phyloP scores from a whole-genome alignment of 345 rosid genomes.

The Moricandia arvensis region DNA sequence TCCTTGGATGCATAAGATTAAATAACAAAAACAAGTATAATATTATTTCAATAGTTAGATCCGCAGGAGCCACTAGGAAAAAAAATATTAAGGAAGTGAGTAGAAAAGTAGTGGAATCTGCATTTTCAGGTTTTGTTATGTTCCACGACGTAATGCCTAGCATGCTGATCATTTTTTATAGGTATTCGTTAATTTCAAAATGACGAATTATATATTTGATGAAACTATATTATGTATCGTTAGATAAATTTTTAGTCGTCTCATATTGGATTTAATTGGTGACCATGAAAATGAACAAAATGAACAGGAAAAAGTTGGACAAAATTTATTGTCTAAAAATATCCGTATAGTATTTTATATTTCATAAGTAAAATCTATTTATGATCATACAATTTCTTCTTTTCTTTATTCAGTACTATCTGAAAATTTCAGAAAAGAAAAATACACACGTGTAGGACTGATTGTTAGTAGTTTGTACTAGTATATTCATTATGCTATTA shows the following conservation, averaged over 20 bases:
- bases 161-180: not conserved
- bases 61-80: not conserved
- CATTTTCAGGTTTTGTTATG: constrained; percentile 22
- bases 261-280: too few species aligned
- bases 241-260: not conserved
- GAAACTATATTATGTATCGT: not conserved
- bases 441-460: too few species aligned
- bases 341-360: not conserved
- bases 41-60: constrained; percentile 4
- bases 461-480: not conserved
- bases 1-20: not conserved
- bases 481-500: not conserved
- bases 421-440: too few species aligned
- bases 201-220: too few species aligned
- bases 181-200: not conserved
- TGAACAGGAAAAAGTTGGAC: too few species aligned
- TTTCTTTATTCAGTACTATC: too few species aligned
- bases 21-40: not conserved
- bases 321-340: not conserved
- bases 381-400: too few species aligned
- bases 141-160: not conserved
- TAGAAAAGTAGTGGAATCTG: constrained; percentile 19
- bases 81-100: not conserved
- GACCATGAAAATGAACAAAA: too few species aligned
- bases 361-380: too few species aligned